phyloP scores from a whole-genome alignment of 345 rosid species.

The Euphorbia peplus region DNA sequence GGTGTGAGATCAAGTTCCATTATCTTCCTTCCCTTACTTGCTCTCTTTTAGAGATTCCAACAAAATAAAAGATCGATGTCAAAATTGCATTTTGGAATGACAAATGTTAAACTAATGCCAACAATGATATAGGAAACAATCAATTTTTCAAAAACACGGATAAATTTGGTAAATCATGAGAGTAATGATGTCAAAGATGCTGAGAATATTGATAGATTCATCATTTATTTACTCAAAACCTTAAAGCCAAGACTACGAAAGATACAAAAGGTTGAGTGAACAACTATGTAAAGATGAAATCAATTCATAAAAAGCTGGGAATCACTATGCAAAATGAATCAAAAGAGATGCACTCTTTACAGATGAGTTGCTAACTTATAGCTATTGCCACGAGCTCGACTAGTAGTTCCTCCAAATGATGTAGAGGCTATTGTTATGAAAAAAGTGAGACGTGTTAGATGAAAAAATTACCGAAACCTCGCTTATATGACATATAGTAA shows the following conservation, averaged over 20 bases:
- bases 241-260: too few species aligned
- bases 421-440: slow-evolving; percentile 57
- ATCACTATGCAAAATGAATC: background rate
- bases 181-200: too few species aligned
- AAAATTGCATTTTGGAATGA: background rate
- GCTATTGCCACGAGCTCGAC: slow-evolving; percentile 87
- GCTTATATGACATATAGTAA: too few species aligned
- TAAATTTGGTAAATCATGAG: background rate
- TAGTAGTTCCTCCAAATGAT: slow-evolving; percentile 83
- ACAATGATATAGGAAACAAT: background rate
- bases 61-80: slow-evolving; percentile 12
- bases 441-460: slow-evolving; percentile 15
- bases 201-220: too few species aligned
- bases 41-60: slow-evolving; percentile 45
- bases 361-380: slow-evolving; percentile 49
- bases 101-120: background rate
- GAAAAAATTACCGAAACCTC: background rate
- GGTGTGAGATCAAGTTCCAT: slow-evolving; percentile 87
- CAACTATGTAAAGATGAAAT: too few species aligned
- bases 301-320: background rate
- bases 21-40: slow-evolving; percentile 72
- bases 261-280: too few species aligned
- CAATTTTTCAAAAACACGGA: background rate
- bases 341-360: background rate
- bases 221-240: too few species aligned